A percentile compares a stretch with the other conserved stretches of the same genome.
These are phyloP conservation scores for Senna siamea DNA, from an alignment of 306 rosid species.

Conservation along the genomic window DNA sequence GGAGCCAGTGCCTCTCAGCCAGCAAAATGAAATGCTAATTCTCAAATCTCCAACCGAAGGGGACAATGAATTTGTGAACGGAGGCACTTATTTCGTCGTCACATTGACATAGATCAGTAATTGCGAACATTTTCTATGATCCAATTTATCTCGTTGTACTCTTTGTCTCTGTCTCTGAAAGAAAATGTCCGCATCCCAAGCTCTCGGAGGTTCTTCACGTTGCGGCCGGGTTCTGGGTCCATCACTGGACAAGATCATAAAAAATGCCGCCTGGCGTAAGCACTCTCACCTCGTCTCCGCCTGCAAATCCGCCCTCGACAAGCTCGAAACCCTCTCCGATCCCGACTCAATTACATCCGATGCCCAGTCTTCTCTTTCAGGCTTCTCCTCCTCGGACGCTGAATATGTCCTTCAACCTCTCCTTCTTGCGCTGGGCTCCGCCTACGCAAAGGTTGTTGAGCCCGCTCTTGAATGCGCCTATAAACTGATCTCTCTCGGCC, in stretches of 20 bases:
- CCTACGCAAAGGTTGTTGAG: conserved; percentile 85
- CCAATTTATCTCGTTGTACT: conserved; percentile 8
- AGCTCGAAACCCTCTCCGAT: conserved; percentile 82
- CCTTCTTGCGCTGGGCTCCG: conserved; percentile 77
- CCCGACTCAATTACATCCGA: conserved; percentile 47
- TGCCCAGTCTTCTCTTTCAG: conserved; percentile 62
- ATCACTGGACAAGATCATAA: conserved; percentile 89
- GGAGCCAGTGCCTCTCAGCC: conserved; percentile 38
- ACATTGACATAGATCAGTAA: conserved; percentile 7
- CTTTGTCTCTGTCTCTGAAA: conserved; percentile 1
- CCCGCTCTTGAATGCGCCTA: conserved; percentile 93
- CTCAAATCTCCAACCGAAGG: conserved; percentile 17
- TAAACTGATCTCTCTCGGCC: conserved; percentile 87
- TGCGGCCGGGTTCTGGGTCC: conserved; percentile 91
- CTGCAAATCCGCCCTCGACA: conserved; percentile 88
- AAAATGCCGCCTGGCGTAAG: conserved; percentile 99
- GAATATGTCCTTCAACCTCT: conserved; percentile 78
- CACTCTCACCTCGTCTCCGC: conserved; percentile 91
- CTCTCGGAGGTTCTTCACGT: conserved; percentile 89
- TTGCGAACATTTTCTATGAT: conserved; percentile 42
- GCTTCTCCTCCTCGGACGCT: conserved; percentile 69
- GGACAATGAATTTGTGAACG: conserved; percentile 36
- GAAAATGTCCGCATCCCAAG: conserved; percentile 86
- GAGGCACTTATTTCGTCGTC: background rate
- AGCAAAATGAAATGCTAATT: conserved; percentile 32